Evolutionary conservation across 768 basidiomycete genomes (phyloP).

Genomic region (Phlebiopsis gigantea): DNA sequence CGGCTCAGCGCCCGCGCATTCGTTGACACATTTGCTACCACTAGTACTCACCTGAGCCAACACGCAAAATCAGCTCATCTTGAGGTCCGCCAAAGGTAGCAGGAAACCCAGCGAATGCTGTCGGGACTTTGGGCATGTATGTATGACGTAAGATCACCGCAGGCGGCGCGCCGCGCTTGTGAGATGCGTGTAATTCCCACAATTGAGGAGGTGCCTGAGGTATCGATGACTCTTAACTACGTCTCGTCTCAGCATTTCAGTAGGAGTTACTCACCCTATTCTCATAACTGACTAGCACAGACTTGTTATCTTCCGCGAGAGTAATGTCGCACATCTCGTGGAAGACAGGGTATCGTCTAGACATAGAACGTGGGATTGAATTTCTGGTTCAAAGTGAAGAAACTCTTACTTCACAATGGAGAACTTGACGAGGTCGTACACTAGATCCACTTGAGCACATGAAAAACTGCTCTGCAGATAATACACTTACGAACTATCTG

Average conservation of each 20-base stretch:
- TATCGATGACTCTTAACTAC: not conserved
- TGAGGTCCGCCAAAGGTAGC: conserved; percentile 5
- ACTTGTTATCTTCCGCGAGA: conserved; percentile 1
- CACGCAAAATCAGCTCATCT: conserved; percentile 7
- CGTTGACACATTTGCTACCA: no score
- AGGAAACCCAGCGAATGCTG: not conserved
- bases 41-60: conserved; percentile 3
- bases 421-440: conserved; percentile 3
- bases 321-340: conserved; percentile 5
- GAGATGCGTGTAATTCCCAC: not conserved
- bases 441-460: not conserved
- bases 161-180: not conserved
- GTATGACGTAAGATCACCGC: conserved; percentile 2
- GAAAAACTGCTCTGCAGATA: not conserved
- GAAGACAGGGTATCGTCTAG: conserved; percentile 2
- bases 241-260: no score
- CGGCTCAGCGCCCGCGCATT: no score
- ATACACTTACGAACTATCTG: not conserved
- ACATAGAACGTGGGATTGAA: not conserved
- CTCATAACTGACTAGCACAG: conserved; percentile 4
- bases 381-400: no score
- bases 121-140: conserved; percentile 5
- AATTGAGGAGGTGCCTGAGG: conserved; percentile 4
- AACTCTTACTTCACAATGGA: conserved; percentile 1
- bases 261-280: not conserved